Percentiles rank a stretch among this genome's conserved stretches.
Evolutionary conservation across 495 filamentous ascomycete species (phyloP).

Genomic region (Podospora bellae-mahoneyi): DNA sequence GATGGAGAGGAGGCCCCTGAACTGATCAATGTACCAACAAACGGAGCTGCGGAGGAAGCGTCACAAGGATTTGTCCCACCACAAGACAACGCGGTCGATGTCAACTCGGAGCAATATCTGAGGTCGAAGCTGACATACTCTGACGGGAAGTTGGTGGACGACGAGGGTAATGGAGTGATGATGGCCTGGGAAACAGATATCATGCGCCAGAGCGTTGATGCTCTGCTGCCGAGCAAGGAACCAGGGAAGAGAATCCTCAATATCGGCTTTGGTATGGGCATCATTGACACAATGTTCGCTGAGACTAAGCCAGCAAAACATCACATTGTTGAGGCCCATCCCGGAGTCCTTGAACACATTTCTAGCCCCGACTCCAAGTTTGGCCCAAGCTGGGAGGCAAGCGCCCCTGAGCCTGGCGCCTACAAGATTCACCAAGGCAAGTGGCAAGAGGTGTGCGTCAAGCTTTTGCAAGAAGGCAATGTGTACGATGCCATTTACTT

Average conservation of each 20-base stretch:
- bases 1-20: slow-evolving; percentile 43
- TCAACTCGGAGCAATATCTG: slow-evolving; percentile 70
- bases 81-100: slow-evolving; percentile 33
- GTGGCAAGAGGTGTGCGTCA: slow-evolving; percentile 81
- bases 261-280: slow-evolving; percentile 95
- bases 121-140: slow-evolving; percentile 72
- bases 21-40: slow-evolving; percentile 26
- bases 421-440: slow-evolving; percentile 54
- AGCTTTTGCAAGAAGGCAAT: slow-evolving; percentile 63
- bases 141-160: slow-evolving; percentile 71
- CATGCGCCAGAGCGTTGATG: slow-evolving; percentile 71
- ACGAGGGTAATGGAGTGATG: slow-evolving; percentile 86
- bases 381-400: slow-evolving; percentile 43
- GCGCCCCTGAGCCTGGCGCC: slow-evolving; percentile 38
- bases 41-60: slow-evolving; percentile 19
- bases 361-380: slow-evolving; percentile 41
- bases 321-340: slow-evolving; percentile 92
- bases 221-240: slow-evolving; percentile 36
- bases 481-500: slow-evolving; percentile 94
- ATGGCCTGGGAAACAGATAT: slow-evolving; percentile 92
- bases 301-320: slow-evolving; percentile 61
- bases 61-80: slow-evolving; percentile 37
- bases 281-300: slow-evolving; percentile 82
- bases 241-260: slow-evolving; percentile 73
- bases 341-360: slow-evolving; percentile 71